Conservation (phyloP, 768 basidiomycete species). For the Termitomyces sp. region DNA sequence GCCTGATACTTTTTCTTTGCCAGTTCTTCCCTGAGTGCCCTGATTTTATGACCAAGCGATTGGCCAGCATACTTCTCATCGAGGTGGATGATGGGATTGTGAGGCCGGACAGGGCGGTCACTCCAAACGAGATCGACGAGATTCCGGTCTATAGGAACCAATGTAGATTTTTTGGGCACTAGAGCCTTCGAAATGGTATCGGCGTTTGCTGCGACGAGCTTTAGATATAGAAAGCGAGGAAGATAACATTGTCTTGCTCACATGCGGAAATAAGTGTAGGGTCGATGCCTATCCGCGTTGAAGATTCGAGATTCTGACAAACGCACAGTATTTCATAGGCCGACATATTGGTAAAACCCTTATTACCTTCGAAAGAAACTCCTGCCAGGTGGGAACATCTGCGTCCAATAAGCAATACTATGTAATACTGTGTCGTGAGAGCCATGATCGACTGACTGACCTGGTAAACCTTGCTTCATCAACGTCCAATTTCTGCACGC, state of each 20-base stretch:
- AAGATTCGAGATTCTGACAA: conserved; percentile 51
- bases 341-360: background rate
- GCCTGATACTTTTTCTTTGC: conserved; percentile 60
- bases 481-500: conserved; percentile 76
- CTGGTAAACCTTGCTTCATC: conserved; percentile 88
- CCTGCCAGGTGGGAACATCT: conserved; percentile 92
- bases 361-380: conserved; percentile 70
- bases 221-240: background rate
- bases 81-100: conserved; percentile 60
- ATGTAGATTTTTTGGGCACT: conserved; percentile 41
- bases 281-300: conserved; percentile 77
- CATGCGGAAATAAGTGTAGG: conserved; percentile 66
- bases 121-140: conserved; percentile 80
- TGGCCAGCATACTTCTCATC: conserved; percentile 74
- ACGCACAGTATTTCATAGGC: background rate
- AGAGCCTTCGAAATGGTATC: conserved; percentile 55
- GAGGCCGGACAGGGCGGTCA: conserved; percentile 63
- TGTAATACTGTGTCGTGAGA: background rate
- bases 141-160: conserved; percentile 66
- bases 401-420: background rate
- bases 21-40: conserved; percentile 58
- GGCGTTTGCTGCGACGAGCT: conserved; percentile 48
- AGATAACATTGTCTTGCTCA: conserved; percentile 20
- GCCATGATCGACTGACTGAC: conserved; percentile 25
- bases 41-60: conserved; percentile 61